These are phyloP conservation scores for Neurospora sp. DNA, from an alignment of 495 filamentous ascomycete species.

Conservation along the genomic window DNA sequence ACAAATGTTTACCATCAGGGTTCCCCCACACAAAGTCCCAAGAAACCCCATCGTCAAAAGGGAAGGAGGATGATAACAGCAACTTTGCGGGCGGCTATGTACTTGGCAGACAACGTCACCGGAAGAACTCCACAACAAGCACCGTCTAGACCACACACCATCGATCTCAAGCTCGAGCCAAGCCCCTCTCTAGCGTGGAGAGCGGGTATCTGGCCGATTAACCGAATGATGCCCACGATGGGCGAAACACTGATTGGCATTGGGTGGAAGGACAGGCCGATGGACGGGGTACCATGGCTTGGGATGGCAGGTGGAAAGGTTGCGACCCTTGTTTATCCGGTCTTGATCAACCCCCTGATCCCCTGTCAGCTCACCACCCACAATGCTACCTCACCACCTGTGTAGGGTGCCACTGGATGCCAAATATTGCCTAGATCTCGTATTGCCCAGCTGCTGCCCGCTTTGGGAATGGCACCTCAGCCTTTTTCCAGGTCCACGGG, in stretches of 20 bases:
- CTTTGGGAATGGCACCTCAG: neutral
- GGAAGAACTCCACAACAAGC: neutral
- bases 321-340: neutral
- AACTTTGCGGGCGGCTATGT: neutral
- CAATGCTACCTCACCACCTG: neutral
- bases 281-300: neutral
- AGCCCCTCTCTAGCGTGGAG: neutral
- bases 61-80: neutral
- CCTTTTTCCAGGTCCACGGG: neutral
- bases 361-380: neutral
- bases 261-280: neutral
- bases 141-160: neutral
- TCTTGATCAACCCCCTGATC: neutral
- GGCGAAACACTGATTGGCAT: neutral
- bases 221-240: neutral
- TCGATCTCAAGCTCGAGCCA: neutral
- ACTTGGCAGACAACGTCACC: neutral
- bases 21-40: neutral
- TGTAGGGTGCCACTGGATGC: neutral
- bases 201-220: neutral
- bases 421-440: neutral
- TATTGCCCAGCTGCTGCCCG: neutral
- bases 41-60: neutral
- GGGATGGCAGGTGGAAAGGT: neutral
- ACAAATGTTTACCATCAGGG: neutral